A percentile compares a stretch with the other conserved stretches of the same genome.
Evolutionary conservation across 768 basidiomycete genomes (phyloP).

Genomic region (Cystofilobasidium macerans): DNA sequence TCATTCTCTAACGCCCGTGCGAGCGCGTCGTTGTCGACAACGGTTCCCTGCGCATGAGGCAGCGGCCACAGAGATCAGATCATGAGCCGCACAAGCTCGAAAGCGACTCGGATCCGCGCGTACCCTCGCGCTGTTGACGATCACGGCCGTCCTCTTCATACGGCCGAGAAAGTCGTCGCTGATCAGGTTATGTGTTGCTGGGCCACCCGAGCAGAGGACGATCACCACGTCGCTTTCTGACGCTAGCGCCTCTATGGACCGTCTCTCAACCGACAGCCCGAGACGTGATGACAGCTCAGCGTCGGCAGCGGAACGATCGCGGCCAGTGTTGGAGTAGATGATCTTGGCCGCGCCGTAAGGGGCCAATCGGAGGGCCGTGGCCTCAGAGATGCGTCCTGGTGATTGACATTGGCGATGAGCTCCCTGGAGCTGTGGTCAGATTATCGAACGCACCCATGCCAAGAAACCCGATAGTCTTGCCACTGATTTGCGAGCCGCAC

Average conservation of each 20-base stretch:
- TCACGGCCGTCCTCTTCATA: constrained; percentile 74
- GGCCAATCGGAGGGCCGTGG: background rate
- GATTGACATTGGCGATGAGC: background rate
- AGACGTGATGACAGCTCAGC: background rate
- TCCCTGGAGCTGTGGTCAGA: background rate
- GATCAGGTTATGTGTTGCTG: constrained; percentile 60
- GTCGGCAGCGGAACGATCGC: constrained; percentile 13
- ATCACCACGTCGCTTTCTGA: constrained; percentile 71
- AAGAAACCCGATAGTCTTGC: constrained; percentile 66
- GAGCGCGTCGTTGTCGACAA: constrained; percentile 84
- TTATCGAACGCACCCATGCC: constrained; percentile 40
- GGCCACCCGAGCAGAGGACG: constrained; percentile 44
- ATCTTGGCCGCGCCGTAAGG: constrained; percentile 39
- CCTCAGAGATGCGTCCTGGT: background rate
- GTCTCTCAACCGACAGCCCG: constrained; percentile 9
- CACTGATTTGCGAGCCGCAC: constrained; percentile 51
- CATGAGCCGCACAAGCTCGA: too few species aligned
- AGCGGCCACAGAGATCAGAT: background rate
- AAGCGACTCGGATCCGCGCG: too few species aligned
- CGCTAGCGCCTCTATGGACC: constrained; percentile 53
- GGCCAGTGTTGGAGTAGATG: constrained; percentile 45
- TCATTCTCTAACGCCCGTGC: constrained; percentile 62
- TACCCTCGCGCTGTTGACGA: constrained; percentile 74
- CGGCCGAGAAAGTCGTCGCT: constrained; percentile 56
- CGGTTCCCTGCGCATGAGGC: constrained; percentile 42